Base-by-base conservation (phyloP, 2,329 filamentous ascomycete species). In the Diaporthe amygdali region DNA sequence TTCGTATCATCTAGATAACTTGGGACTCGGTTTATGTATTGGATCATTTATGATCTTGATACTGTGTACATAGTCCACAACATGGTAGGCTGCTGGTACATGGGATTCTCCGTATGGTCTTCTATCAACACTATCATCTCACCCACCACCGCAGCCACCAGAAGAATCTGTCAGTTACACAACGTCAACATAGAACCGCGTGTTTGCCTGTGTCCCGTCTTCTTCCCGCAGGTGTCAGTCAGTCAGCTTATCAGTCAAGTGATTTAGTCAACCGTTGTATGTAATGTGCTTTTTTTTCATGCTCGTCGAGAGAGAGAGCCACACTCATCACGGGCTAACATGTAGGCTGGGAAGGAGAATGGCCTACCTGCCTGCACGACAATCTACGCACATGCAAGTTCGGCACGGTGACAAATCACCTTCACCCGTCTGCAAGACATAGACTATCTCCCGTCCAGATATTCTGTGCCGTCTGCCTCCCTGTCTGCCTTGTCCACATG, bases 221-320 rank as follows among this genome's bases (percentile, higher is more conserved):
- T 46, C 56, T 9, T 68, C 64, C 64, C 41, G 64, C 64, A 52
- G 39, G 22, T 68, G 64, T 68, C 64, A 63, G 25, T 46, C 30
- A 47, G 56, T 63, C 56, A 63, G 39, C 64, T 41, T 52, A 68
- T 68, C 64, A 41, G 64, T 55, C 64, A 52, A 56, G 63, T 66
- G 46, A 66, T 66, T 66, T 63, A 46, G 55, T 46, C 64, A 15
- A 22, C 6, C 27, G 49, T 66, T 20, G 47, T 63, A 34, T n/a
- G 41, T 44, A 34, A 46, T 34, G 22, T 47, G 32, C 30, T 17
- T 25, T 49, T 47, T 49, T n/a, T 22, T 22, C 46, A 25, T 6
- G 7, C 5, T 14, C 25, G 25, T 25, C 27, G 9, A 32, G 17
- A 5, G 17, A 34, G 17, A 32, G 17, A 34, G 17, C 20, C 51